Evolutionary conservation across 768 basidiomycete genomes (phyloP).

Genomic region (Brasilioporus rufonigricans): DNA sequence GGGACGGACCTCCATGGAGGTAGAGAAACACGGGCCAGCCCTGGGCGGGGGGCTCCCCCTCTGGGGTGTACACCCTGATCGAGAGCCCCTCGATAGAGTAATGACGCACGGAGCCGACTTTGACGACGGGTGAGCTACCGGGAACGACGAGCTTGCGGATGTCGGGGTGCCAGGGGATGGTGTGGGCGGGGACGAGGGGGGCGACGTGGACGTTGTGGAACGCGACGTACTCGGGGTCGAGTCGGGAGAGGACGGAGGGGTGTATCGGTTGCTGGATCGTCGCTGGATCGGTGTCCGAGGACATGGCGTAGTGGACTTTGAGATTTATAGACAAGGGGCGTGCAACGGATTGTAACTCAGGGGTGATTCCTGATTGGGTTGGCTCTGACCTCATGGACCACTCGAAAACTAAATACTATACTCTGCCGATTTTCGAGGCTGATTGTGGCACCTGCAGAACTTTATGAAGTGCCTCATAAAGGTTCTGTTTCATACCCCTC

Average conservation of each 20-base stretch:
- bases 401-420: no score
- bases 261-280: slow-evolving; percentile 50
- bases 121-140: slow-evolving; percentile 52
- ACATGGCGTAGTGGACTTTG: no score
- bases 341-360: no score
- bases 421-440: no score
- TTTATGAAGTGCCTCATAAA: no score
- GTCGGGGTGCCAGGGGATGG: slow-evolving; percentile 56
- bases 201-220: slow-evolving; percentile 53
- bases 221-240: slow-evolving; percentile 63
- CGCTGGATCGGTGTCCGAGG: no score
- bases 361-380: no score
- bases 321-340: no score
- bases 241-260: slow-evolving; percentile 50
- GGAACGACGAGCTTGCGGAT: slow-evolving; percentile 52
- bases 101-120: slow-evolving; percentile 55
- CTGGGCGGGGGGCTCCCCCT: slow-evolving; percentile 41
- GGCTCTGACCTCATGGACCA: no score
- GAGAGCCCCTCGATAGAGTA: slow-evolving; percentile 47
- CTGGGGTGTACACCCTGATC: slow-evolving; percentile 64
- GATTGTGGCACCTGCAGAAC: no score
- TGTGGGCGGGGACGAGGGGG: slow-evolving; percentile 47
- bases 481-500: no score
- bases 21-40: slow-evolving; percentile 74
- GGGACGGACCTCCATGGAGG: slow-evolving; percentile 62